phyloP scores from a whole-genome alignment of 345 rosid species.

The Boechera divaricarpa region DNA sequence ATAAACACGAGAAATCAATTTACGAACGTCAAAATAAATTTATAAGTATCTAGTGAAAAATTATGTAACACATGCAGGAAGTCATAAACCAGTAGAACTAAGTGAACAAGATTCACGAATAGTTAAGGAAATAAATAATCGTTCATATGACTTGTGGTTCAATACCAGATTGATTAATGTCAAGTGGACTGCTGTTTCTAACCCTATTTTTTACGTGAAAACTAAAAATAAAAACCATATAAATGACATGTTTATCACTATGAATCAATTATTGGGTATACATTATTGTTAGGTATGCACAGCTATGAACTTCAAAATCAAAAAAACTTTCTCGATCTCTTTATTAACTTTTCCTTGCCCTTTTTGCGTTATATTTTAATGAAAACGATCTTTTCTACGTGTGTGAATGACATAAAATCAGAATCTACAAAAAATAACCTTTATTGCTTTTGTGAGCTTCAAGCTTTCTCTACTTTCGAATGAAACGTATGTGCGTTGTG shows the following conservation, averaged over 20 bases:
- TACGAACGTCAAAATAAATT: not conserved
- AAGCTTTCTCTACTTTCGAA: constrained; percentile 50
- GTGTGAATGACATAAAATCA: constrained; percentile 39
- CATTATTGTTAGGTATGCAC: constrained; percentile 21
- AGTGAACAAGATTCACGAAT: not conserved
- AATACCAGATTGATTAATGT: not conserved
- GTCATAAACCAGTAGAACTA: constrained; percentile 12
- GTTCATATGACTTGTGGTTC: not conserved
- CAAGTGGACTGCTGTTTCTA: not conserved
- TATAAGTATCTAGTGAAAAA: not conserved
- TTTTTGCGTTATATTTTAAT: constrained; percentile 24
- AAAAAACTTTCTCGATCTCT: not conserved
- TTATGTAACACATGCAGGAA: not conserved
- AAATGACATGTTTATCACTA: not conserved
- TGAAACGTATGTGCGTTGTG: constrained; percentile 35
- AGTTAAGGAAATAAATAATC: not conserved
- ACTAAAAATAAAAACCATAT: not conserved
- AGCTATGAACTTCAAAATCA: constrained; percentile 15
- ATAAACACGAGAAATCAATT: not conserved
- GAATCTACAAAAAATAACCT: constrained; percentile 30
- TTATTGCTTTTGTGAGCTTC: constrained; percentile 62
- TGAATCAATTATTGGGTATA: constrained; percentile 13
- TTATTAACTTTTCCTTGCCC: not conserved
- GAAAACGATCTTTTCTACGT: constrained; percentile 21
- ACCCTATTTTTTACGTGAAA: not conserved